A percentile compares a stretch with the other conserved stretches of the same genome.
phyloP scores from a whole-genome alignment of 2,329 filamentous ascomycete species.

The Colletotrichum sp. region DNA sequence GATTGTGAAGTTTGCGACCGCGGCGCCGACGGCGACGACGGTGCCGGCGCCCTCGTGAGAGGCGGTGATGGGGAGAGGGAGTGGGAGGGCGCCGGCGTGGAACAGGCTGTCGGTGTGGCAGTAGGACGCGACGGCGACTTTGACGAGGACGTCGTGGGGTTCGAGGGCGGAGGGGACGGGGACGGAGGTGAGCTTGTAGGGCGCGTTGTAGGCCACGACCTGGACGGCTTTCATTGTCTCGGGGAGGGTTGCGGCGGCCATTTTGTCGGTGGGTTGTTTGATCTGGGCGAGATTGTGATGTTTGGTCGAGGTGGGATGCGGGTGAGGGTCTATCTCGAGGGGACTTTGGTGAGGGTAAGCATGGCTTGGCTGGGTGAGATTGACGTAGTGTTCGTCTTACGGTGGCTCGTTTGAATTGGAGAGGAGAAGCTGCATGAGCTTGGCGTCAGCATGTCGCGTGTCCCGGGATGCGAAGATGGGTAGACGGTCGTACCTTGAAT shows the following conservation, averaged over 20 bases:
- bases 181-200: constrained; percentile 57
- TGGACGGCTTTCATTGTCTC: constrained; percentile 34
- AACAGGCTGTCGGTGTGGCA: constrained; percentile 70
- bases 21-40: constrained; percentile 50
- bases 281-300: not conserved
- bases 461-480: not conserved
- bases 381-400: not conserved
- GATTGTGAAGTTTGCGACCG: constrained; percentile 44
- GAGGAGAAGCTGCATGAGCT: not conserved
- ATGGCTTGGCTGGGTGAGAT: not conserved
- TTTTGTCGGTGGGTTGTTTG: not conserved
- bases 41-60: constrained; percentile 65
- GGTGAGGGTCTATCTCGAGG: not conserved
- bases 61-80: constrained; percentile 54
- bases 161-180: constrained; percentile 50
- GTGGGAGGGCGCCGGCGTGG: constrained; percentile 49
- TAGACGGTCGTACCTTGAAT: not conserved
- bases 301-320: not conserved
- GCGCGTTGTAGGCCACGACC: constrained; percentile 51
- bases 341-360: not conserved
- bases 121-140: constrained; percentile 63
- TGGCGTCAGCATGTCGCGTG: not conserved
- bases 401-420: not conserved
- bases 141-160: constrained; percentile 62
- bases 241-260: constrained; percentile 12